phyloP scores from a whole-genome alignment of 129 eudicot species.

The Flaveria bidentis region DNA sequence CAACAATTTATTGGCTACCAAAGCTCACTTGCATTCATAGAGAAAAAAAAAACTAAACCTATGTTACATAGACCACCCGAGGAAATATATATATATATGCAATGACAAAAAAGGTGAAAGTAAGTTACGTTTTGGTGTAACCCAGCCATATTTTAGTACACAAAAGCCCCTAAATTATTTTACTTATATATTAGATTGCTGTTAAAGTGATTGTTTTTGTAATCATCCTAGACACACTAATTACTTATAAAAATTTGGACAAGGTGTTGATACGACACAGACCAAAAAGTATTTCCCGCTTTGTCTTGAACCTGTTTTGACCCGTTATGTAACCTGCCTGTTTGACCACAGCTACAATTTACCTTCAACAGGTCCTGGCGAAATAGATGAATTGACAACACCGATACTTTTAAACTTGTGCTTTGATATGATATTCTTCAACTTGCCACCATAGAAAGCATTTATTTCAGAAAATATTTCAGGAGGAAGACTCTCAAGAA shows the following conservation, averaged over 20 bases:
- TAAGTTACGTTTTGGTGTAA: not conserved
- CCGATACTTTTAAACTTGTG: slow-evolving; percentile 36
- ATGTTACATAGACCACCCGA: not conserved
- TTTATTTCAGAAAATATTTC: slow-evolving; percentile 76
- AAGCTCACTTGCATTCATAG: not conserved
- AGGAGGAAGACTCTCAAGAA: slow-evolving; percentile 78
- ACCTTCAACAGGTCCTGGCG: slow-evolving; percentile 43
- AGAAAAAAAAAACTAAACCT: not conserved
- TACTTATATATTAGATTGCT: not conserved
- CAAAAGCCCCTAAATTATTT: not conserved
- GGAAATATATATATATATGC: not conserved
- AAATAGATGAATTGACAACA: slow-evolving; percentile 14
- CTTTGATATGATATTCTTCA: slow-evolving; percentile 46
- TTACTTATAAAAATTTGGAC: not conserved
- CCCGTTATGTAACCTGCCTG: not conserved
- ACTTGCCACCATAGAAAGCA: slow-evolving; percentile 68
- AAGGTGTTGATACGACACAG: not conserved
- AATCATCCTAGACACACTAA: not conserved
- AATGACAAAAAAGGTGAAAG: not conserved
- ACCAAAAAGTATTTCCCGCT: not conserved
- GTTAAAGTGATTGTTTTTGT: not conserved
- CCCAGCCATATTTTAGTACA: not conserved
- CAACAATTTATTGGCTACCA: not conserved
- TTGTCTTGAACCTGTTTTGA: not conserved
- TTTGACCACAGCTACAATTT: not conserved